Conservation (phyloP, 208 protist genomes). For the Angomonas deanei region DNA sequence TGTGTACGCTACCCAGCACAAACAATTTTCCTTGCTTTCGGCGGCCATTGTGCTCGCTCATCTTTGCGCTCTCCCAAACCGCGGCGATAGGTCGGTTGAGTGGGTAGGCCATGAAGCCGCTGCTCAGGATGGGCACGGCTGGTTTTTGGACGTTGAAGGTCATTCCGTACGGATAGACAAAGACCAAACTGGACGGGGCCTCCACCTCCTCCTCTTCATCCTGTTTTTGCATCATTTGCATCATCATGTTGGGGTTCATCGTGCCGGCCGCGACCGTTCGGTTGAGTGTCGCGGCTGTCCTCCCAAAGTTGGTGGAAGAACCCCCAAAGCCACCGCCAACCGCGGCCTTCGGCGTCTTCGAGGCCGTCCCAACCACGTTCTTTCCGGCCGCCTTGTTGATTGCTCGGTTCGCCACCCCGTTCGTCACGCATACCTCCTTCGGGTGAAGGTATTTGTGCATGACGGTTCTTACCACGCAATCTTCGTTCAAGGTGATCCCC, state of each 20-base stretch:
- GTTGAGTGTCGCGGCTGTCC: constrained; percentile 38
- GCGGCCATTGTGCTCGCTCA: constrained; percentile 65
- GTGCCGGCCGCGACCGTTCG: constrained; percentile 42
- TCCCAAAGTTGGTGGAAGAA: neutral
- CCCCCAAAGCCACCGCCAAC: constrained; percentile 9
- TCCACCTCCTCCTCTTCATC: constrained; percentile 25
- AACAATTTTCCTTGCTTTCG: constrained; percentile 87
- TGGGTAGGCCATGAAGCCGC: constrained; percentile 94
- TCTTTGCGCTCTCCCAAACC: constrained; percentile 65
- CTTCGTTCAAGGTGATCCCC: constrained; percentile 91
- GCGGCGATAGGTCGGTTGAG: constrained; percentile 91
- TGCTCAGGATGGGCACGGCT: constrained; percentile 90
- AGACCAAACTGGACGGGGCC: constrained; percentile 61
- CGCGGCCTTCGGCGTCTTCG: neutral
- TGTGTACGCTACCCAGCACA: constrained; percentile 80
- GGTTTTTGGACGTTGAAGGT: constrained; percentile 93
- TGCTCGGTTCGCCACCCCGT: constrained; percentile 93
- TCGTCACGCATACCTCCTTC: constrained; percentile 92
- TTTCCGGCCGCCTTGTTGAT: constrained; percentile 92
- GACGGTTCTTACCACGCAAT: constrained; percentile 92
- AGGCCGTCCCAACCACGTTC: constrained; percentile 41
- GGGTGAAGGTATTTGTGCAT: constrained; percentile 96
- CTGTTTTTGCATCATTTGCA: constrained; percentile 17
- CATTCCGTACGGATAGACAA: constrained; percentile 94
- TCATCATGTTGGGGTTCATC: constrained; percentile 30